Evolutionary conservation across 2,329 filamentous ascomycete genomes (phyloP).

Genomic region (Mariannaea elegans): DNA sequence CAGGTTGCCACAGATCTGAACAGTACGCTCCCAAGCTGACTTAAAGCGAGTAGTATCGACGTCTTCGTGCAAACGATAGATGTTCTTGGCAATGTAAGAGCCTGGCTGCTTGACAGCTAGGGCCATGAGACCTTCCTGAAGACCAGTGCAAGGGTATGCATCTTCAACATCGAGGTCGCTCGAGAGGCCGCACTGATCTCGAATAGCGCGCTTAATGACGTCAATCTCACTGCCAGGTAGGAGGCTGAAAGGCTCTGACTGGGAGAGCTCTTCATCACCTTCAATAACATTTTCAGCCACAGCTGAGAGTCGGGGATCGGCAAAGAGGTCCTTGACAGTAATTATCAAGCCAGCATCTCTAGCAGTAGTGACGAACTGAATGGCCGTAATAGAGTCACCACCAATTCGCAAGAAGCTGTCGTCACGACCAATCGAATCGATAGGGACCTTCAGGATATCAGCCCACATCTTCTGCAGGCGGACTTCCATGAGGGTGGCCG

Average conservation of each 20-base stretch:
- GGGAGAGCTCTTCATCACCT: neutral
- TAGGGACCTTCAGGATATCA: constrained; percentile 35
- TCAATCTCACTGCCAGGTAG: neutral
- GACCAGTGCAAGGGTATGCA: constrained; percentile 37
- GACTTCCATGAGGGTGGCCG: neutral
- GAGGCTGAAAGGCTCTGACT: neutral
- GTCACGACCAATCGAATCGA: constrained; percentile 28
- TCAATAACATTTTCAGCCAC: neutral
- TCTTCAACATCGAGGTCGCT: neutral
- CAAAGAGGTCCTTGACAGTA: constrained; percentile 20
- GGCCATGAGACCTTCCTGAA: constrained; percentile 48
- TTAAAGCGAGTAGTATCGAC: neutral
- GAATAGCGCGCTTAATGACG: neutral
- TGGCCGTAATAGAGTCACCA: too few species aligned
- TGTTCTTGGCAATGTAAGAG: constrained; percentile 17
- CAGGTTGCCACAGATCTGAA: neutral
- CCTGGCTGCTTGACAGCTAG: constrained; percentile 19
- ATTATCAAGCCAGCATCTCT: constrained; percentile 5
- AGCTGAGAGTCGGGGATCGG: constrained; percentile 1
- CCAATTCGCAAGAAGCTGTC: constrained; percentile 23
- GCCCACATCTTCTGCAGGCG: constrained; percentile 45
- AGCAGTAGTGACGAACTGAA: constrained; percentile 36
- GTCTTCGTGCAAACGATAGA: neutral
- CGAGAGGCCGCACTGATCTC: neutral
- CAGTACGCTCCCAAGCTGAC: neutral